phyloP scores from a whole-genome alignment of 2,329 filamentous ascomycete genomes.

The Fusarium tricinctum region DNA sequence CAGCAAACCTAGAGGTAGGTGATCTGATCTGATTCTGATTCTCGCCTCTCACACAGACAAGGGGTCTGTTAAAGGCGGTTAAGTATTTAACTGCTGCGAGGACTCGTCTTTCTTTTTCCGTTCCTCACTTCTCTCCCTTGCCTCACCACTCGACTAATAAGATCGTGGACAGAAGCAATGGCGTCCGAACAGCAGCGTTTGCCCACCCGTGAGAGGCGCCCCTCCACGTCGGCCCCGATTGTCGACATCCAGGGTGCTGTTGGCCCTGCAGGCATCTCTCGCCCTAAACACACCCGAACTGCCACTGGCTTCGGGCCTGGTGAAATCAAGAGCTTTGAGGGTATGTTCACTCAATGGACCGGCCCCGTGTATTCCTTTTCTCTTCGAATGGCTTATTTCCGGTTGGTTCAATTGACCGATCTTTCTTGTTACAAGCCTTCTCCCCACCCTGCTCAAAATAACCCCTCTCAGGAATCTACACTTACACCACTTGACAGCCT shows the following conservation, averaged over 20 bases:
- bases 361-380: not conserved
- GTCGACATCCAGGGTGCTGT: constrained; percentile 88
- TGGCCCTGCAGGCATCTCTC: constrained; percentile 84
- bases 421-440: not conserved
- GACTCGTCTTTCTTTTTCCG: constrained; percentile 26
- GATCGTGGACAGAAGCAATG: constrained; percentile 47
- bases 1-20: constrained; percentile 46
- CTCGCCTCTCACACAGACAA: constrained; percentile 38
- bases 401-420: not conserved
- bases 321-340: constrained; percentile 95
- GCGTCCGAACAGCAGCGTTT: constrained; percentile 56
- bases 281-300: constrained; percentile 98
- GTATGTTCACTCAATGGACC: constrained; percentile 59
- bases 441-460: not conserved
- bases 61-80: constrained; percentile 26
- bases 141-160: constrained; percentile 37
- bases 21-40: constrained; percentile 51
- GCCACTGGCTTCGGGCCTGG: constrained; percentile 90
- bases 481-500: constrained; percentile 61
- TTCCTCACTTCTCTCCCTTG: constrained; percentile 7
- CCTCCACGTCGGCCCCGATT: constrained; percentile 85
- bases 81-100: constrained; percentile 42
- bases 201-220: constrained; percentile 79
- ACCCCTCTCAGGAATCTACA: not conserved
- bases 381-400: not conserved